Evolutionary conservation across 202 grass and related monocot genomes (phyloP).

Genomic region (Zoysia matrella): DNA sequence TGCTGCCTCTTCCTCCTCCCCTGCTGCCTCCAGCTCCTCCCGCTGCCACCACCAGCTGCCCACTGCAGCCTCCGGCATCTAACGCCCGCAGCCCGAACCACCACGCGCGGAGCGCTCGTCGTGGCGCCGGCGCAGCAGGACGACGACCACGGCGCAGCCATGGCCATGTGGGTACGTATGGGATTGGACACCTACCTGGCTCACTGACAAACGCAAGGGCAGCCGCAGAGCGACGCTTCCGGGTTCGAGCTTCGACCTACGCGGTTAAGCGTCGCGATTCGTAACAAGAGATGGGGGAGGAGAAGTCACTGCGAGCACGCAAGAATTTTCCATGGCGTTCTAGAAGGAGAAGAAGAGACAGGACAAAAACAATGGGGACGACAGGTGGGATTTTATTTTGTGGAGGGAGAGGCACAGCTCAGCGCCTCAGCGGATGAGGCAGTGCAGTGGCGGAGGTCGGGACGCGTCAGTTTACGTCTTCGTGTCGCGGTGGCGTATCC

Average conservation of each 20-base stretch:
- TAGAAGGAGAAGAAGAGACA: neutral
- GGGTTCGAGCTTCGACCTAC: neutral
- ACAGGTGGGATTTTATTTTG: constrained; percentile 9
- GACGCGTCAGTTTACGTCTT: constrained; percentile 32
- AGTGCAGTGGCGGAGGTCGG: neutral
- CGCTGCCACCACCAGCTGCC: neutral
- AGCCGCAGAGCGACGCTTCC: neutral
- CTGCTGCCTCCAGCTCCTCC: neutral
- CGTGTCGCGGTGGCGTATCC: neutral
- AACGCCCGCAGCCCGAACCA: neutral
- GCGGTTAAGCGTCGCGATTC: too few relatives aligned
- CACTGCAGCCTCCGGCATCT: neutral
- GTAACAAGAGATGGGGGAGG: neutral
- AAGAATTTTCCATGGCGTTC: constrained; percentile 28
- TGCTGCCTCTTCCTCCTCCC: neutral
- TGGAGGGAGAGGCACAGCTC: constrained; percentile 12
- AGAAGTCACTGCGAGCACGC: neutral
- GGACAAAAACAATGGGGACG: too few relatives aligned
- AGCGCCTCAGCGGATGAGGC: neutral
- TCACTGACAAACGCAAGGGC: neutral
- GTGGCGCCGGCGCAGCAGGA: constrained; percentile 35
- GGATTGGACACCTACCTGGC: neutral
- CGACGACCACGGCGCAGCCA: constrained; percentile 42
- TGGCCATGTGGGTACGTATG: neutral
- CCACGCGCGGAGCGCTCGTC: constrained; percentile 30